These are phyloP conservation scores for Decorospora gaudefroyi DNA, from an alignment of 2,329 filamentous ascomycete genomes.

Conservation along the genomic window DNA sequence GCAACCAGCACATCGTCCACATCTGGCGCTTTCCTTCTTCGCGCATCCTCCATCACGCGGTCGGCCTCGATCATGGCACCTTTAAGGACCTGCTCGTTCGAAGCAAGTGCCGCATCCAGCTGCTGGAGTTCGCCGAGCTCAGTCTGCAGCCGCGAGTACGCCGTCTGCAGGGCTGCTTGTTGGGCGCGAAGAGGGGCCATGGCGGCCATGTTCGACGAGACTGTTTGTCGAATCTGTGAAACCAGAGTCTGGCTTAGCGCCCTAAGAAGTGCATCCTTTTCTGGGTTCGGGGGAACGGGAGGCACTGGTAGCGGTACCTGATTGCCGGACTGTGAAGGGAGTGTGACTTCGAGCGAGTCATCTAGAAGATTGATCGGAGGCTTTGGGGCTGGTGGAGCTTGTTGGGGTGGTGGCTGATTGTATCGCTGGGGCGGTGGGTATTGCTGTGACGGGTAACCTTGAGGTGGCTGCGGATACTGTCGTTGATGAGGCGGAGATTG, in stretches of 20 bases:
- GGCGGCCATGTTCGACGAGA: constrained; percentile 73
- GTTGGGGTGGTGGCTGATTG: constrained; percentile 39
- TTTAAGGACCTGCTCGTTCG: constrained; percentile 78
- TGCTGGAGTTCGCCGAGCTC: constrained; percentile 74
- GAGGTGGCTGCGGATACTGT: constrained; percentile 17
- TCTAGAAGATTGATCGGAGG: constrained; percentile 61
- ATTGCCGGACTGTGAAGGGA: constrained; percentile 56
- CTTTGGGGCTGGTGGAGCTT: constrained; percentile 22
- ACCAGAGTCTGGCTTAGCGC: constrained; percentile 74
- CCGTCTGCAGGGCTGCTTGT: constrained; percentile 72
- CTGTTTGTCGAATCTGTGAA: constrained; percentile 68
- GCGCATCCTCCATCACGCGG: constrained; percentile 72
- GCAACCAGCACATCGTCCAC: constrained; percentile 94
- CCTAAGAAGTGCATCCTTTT: constrained; percentile 84
- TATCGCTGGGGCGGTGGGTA: constrained; percentile 23
- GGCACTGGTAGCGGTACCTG: constrained; percentile 66
- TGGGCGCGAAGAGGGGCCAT: constrained; percentile 78
- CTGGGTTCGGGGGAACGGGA: constrained; percentile 91
- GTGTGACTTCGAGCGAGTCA: constrained; percentile 64
- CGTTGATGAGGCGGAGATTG: constrained; percentile 14
- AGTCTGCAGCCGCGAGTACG: constrained; percentile 69
- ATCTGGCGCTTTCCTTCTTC: constrained; percentile 68
- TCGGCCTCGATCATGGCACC: constrained; percentile 80
- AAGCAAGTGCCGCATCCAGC: constrained; percentile 70
- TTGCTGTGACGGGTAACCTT: constrained; percentile 22